A percentile compares a stretch with the other conserved stretches of the same genome.
These are phyloP conservation scores for Ciborinia camelliae DNA, from an alignment of 2,329 filamentous ascomycete species.

Conservation along the genomic window DNA sequence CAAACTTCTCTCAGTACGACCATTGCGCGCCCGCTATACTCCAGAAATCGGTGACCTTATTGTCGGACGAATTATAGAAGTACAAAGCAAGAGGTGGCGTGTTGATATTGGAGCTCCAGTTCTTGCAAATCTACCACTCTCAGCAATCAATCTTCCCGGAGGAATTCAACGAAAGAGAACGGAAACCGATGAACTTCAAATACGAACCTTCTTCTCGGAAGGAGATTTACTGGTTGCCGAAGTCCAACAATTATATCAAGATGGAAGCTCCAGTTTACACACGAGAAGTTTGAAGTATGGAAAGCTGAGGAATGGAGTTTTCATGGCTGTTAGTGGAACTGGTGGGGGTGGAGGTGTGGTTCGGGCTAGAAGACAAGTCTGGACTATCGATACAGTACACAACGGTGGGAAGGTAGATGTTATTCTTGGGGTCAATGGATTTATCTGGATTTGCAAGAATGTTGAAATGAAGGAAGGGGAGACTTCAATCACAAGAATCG, in stretches of 20 bases:
- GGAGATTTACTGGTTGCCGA: slow-evolving; percentile 92
- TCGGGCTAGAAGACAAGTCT: slow-evolving; percentile 78
- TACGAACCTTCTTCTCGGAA: slow-evolving; percentile 94
- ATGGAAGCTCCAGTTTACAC: slow-evolving; percentile 84
- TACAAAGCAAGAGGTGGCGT: slow-evolving; percentile 90
- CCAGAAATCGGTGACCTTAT: slow-evolving; percentile 96
- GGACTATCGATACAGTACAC: slow-evolving; percentile 64
- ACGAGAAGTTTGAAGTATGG: slow-evolving; percentile 90
- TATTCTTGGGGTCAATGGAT: slow-evolving; percentile 91
- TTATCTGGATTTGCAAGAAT: slow-evolving; percentile 92
- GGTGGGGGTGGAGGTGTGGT: slow-evolving; percentile 81
- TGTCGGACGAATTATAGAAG: slow-evolving; percentile 87
- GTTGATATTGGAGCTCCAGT: slow-evolving; percentile 89
- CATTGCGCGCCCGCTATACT: slow-evolving; percentile 86
- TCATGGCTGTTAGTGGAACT: slow-evolving; percentile 75
- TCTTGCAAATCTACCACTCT: slow-evolving; percentile 79
- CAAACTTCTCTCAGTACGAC: slow-evolving; percentile 89
- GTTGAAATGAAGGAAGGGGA: slow-evolving; percentile 54
- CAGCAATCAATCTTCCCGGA: slow-evolving; percentile 89
- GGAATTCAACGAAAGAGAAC: slow-evolving; percentile 89
- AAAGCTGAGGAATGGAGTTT: slow-evolving; percentile 90
- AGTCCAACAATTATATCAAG: slow-evolving; percentile 83
- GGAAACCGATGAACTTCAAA: slow-evolving; percentile 94
- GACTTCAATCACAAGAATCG: slow-evolving; percentile 72
- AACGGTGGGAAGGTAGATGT: slow-evolving; percentile 72